A percentile compares a stretch with the other conserved stretches of the same genome.
Conservation (phyloP, 176 grass and related monocot species). For the Chrysopogon serrulatus region DNA sequence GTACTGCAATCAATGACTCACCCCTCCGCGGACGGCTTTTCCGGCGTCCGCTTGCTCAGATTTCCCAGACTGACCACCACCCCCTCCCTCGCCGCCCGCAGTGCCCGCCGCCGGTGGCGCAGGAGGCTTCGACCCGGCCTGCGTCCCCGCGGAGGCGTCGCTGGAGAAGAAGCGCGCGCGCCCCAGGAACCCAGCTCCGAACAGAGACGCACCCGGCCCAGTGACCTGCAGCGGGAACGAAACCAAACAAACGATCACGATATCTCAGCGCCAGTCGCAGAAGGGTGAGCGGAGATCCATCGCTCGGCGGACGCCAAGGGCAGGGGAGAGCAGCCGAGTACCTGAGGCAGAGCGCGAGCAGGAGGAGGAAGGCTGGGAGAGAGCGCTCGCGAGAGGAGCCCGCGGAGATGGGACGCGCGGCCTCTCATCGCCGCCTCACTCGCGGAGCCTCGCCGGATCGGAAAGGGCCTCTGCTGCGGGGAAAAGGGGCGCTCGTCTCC, state of each 20-base stretch:
- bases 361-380: background rate
- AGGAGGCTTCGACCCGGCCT: background rate
- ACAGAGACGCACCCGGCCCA: no score
- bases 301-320: background rate
- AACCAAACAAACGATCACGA: no score
- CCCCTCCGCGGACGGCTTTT: slow-evolving; percentile 63
- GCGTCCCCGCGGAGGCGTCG: slow-evolving; percentile 7
- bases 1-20: slow-evolving; percentile 15
- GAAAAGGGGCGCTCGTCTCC: no score
- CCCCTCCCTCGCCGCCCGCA: background rate
- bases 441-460: background rate
- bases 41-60: slow-evolving; percentile 27
- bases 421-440: background rate
- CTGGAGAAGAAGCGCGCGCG: slow-evolving; percentile 13
- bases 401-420: slow-evolving; percentile 1
- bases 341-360: slow-evolving; percentile 1
- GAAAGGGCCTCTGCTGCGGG: background rate
- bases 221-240: no score
- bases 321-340: background rate
- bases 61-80: slow-evolving; percentile 24
- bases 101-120: background rate
- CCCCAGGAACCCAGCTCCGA: background rate
- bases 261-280: background rate
- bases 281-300: background rate
- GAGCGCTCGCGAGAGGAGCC: slow-evolving; percentile 20